Conservation (phyloP, 352 stramenopile species). For the Globisporangium middletonii region DNA sequence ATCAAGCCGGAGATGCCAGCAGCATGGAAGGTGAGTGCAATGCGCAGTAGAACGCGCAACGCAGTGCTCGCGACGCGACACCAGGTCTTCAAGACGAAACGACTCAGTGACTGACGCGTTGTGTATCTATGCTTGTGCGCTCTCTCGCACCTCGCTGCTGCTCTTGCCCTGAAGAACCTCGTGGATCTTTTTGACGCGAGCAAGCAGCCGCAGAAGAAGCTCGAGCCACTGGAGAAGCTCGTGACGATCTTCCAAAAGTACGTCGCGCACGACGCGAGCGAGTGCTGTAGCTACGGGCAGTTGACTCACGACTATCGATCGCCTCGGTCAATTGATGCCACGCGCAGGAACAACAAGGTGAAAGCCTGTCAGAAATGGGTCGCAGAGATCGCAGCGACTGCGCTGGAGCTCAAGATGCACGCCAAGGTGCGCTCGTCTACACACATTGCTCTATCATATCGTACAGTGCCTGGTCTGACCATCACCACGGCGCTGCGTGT, state of each 20-base stretch:
- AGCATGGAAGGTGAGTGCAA: conserved; percentile 64
- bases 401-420: conserved; percentile 45
- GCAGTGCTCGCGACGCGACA: background rate
- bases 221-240: conserved; percentile 70
- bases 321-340: background rate
- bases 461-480: background rate
- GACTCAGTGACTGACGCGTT: background rate
- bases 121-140: background rate
- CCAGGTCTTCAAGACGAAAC: too few relatives aligned
- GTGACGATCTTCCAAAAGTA: conserved; percentile 63
- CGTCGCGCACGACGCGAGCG: background rate
- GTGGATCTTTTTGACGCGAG: conserved; percentile 64
- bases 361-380: conserved; percentile 82
- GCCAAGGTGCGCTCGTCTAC: conserved; percentile 24
- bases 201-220: conserved; percentile 46
- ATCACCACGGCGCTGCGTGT: too few relatives aligned
- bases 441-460: background rate
- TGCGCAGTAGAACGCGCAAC: too few relatives aligned
- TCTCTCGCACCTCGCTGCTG: background rate
- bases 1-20: conserved; percentile 69
- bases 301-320: background rate
- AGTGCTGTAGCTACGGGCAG: background rate
- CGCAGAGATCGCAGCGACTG: conserved; percentile 48
- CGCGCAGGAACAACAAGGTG: conserved; percentile 54
- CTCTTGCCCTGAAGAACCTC: conserved; percentile 36